Conservation (phyloP, 2,329 filamentous ascomycete genomes). For the Microcyclospora pomicola region DNA sequence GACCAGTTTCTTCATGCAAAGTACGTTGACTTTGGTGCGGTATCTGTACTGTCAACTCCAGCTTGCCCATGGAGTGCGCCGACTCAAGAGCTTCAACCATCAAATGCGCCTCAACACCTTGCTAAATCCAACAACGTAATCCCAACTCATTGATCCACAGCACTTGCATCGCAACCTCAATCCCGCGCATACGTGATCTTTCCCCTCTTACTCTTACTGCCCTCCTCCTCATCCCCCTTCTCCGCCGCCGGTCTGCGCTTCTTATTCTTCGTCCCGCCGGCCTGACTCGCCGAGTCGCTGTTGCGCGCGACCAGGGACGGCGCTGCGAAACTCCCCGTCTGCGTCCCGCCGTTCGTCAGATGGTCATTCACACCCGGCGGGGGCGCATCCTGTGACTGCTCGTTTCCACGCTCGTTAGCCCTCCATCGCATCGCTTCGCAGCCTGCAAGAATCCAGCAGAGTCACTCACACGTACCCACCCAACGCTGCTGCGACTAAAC, state of each 20-base stretch:
- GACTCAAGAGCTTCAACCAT: no score
- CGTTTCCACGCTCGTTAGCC: neutral
- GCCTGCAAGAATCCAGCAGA: no score
- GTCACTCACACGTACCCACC: conserved; percentile 22
- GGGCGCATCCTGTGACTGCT: neutral
- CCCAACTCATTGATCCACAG: conserved; percentile 7
- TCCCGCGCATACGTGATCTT: conserved; percentile 39
- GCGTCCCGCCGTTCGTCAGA: conserved; percentile 28
- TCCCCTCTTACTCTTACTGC: conserved; percentile 31
- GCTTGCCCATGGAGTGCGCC: no score
- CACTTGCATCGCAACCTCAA: conserved; percentile 13
- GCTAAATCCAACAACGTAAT: neutral
- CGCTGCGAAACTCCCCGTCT: conserved; percentile 30
- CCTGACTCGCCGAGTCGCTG: conserved; percentile 30
- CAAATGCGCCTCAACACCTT: no score
- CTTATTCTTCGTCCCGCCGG: conserved; percentile 30
- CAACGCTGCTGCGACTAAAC: conserved; percentile 35
- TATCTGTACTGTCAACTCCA: no score
- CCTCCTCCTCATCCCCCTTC: conserved; percentile 34
- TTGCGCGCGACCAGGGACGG: conserved; percentile 27
- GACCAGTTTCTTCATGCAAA: no score
- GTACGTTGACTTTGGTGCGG: no score
- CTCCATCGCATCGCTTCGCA: neutral
- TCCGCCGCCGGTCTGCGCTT: conserved; percentile 25
- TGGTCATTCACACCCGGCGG: neutral